These are phyloP conservation scores for Acacia concinna DNA, from an alignment of 331 rosid species.

Conservation along the genomic window DNA sequence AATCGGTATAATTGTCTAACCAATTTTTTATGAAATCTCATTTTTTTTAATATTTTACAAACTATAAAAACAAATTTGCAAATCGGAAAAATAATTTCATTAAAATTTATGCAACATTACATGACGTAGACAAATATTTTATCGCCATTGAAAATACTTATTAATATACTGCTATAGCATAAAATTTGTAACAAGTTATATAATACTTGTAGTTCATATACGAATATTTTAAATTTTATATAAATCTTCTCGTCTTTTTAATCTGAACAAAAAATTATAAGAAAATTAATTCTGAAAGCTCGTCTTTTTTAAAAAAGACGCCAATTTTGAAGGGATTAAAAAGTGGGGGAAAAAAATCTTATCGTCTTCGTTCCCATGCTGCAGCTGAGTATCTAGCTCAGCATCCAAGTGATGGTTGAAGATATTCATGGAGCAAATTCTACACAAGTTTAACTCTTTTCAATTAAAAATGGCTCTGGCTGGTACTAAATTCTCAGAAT, in stretches of 20 bases:
- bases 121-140: too few species aligned
- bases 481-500: constrained; percentile 52
- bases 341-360: constrained; percentile 11
- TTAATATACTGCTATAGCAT: too few species aligned
- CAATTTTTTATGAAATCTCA: background rate
- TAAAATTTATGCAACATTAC: too few species aligned
- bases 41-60: background rate
- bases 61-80: background rate
- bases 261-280: background rate
- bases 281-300: too few species aligned
- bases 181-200: too few species aligned
- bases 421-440: background rate
- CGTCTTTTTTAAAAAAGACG: background rate
- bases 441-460: background rate
- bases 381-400: background rate
- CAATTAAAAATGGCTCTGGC: constrained; percentile 46
- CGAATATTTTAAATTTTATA: too few species aligned
- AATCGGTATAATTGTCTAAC: background rate
- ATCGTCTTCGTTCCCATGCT: constrained; percentile 28
- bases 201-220: too few species aligned
- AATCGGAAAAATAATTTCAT: too few species aligned
- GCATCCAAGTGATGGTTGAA: constrained; percentile 25
- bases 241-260: too few species aligned
- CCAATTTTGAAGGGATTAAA: background rate
- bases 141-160: too few species aligned